Conservation (phyloP, 371 early-diverging fungal genomes). For the Batrachochytrium dendrobatidis region DNA sequence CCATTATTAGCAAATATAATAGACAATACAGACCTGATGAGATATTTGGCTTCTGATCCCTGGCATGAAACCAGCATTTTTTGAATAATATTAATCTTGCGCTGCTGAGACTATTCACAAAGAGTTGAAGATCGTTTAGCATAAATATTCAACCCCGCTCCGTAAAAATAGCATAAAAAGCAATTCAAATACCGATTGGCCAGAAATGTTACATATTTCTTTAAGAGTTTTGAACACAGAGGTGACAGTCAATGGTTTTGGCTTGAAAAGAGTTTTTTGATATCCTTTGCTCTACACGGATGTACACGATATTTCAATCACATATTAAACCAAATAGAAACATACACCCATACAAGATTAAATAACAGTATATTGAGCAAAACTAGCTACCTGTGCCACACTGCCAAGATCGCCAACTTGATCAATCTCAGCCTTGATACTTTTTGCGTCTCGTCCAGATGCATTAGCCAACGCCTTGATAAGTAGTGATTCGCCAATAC, state of each 20-base stretch:
- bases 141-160: too few relatives aligned
- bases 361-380: neutral
- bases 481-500: constrained; percentile 89
- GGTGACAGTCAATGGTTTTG: constrained; percentile 71
- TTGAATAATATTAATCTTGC: constrained; percentile 81
- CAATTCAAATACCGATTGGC: constrained; percentile 49
- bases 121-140: neutral
- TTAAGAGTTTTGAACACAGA: constrained; percentile 82
- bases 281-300: constrained; percentile 53
- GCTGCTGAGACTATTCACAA: constrained; percentile 53
- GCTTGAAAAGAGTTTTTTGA: constrained; percentile 62
- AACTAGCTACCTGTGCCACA: constrained; percentile 65
- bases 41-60: constrained; percentile 85
- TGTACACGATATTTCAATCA: neutral
- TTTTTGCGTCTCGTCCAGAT: constrained; percentile 66
- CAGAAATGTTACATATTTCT: constrained; percentile 77
- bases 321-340: neutral
- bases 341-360: constrained; percentile 7
- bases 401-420: constrained; percentile 87
- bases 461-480: constrained; percentile 91
- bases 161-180: too few relatives aligned
- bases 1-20: neutral
- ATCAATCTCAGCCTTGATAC: constrained; percentile 72
- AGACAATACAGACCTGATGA: constrained; percentile 58
- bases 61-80: constrained; percentile 73